Base-by-base conservation (phyloP, 1,284 basidiomycete genomes). In the Anthracocystis panici-leucophaei region DNA sequence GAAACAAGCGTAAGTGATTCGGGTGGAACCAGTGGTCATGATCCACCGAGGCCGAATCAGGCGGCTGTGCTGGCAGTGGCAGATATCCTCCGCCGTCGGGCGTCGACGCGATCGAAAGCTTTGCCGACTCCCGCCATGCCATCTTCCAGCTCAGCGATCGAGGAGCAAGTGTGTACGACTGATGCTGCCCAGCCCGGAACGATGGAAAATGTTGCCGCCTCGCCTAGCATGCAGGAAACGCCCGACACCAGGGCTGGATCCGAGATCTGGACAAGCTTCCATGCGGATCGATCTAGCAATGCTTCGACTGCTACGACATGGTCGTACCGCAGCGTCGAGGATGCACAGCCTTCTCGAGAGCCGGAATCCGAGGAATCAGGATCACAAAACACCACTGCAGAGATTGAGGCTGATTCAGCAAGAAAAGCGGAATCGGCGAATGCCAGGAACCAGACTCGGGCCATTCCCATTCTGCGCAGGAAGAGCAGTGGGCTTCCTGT, bases 231-330 rank as follows among this genome's bases (percentile, higher is more conserved):
- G 25, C 57, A 72, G 31, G 73, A 76, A 16, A 76, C 73, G 21
- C 73, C 73, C 0, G 56, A 68, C 50, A 76, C 73, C 14, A 65
- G 55, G 55, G 65, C 61, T 0, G 68, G 73, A 2, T 76, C 73
- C n/a, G 68, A 71, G 27, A 64, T 71, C 40, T 76, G 73, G 73
- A 65, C 57, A 11, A 72, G 64, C 54, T 65, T 76, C 55, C 60
- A 67, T 20, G 60, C 42, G 16, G 73, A 76, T 38, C 64, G 73
- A 40, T 52, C 54, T 20, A 76, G 73, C 58, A 55, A 56, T 10
- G 57, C 54, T 18, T 76, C 73, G 25, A 67, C 68, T 7, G 68
- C 68, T 3, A 65, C 73, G 14, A 58, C 61, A 8, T 68, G 57
- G 55, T 76, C 73, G 2, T 55, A 50, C 31, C 49, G 46, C 25